Conservation (phyloP, 805 yeast genomes). For the Clavispora carvajalis region DNA sequence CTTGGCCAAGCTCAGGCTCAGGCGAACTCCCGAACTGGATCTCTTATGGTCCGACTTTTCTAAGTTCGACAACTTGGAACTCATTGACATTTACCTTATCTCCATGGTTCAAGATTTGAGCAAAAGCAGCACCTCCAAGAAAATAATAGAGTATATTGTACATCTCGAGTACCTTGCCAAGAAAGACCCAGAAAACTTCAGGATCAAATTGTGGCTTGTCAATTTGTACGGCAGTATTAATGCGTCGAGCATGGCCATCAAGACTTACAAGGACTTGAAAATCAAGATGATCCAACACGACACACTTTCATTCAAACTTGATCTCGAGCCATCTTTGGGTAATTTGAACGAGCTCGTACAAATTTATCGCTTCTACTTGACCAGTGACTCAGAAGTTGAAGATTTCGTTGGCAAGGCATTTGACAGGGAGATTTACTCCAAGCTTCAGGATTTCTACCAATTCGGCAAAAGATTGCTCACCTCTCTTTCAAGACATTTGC, state of each 20-base stretch:
- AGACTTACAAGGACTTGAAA: constrained; percentile 49
- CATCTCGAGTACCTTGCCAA: constrained; percentile 53
- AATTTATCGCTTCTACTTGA: constrained; percentile 47
- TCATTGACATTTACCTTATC: constrained; percentile 10
- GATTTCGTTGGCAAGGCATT: constrained; percentile 49
- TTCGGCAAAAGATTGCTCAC: constrained; percentile 47
- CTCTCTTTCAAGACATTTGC: constrained; percentile 44
- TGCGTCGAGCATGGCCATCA: constrained; percentile 42
- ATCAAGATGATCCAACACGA: constrained; percentile 77
- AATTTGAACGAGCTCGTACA: constrained; percentile 27
- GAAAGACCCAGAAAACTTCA: constrained; percentile 68
- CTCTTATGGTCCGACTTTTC: constrained; percentile 5
- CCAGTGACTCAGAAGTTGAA: constrained; percentile 48
- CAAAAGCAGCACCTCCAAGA: constrained; percentile 18
- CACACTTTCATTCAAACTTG: constrained; percentile 50
- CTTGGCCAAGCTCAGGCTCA: constrained; percentile 7
- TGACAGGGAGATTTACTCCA: constrained; percentile 56
- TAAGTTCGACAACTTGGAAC: constrained; percentile 5
- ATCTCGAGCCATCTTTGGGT: constrained; percentile 39
- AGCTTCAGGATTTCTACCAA: constrained; percentile 60
- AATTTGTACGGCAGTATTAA: constrained; percentile 58
- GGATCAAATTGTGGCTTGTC: constrained; percentile 65
- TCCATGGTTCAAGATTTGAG: constrained; percentile 13
- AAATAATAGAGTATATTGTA: constrained; percentile 36
- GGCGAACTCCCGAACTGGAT: background rate